Conservation (phyloP, 2,329 filamentous ascomycete genomes). For the Colletotrichum destructivum region DNA sequence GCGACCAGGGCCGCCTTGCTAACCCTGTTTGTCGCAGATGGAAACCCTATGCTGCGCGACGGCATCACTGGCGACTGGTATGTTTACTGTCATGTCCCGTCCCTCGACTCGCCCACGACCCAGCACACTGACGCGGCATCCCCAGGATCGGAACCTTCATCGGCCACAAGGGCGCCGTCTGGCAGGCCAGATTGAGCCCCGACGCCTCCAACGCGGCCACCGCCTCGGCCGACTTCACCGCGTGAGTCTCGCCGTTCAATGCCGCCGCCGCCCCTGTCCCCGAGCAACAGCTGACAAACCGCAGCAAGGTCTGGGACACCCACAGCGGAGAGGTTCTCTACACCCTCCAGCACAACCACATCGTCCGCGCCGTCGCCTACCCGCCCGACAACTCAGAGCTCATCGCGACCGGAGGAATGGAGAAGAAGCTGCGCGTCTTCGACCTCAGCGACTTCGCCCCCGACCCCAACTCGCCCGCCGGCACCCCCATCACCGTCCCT, state of each 20-base stretch:
- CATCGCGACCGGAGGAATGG: conserved; percentile 92
- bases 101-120: background rate
- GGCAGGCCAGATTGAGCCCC: conserved; percentile 92
- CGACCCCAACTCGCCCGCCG: conserved; percentile 50
- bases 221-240: conserved; percentile 95
- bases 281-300: conserved; percentile 18
- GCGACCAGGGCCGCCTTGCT: conserved; percentile 42
- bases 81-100: conserved; percentile 43
- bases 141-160: conserved; percentile 98
- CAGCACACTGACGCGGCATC: conserved; percentile 60
- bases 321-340: conserved; percentile 91
- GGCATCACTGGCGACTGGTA: conserved; percentile 95
- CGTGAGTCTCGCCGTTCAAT: conserved; percentile 68
- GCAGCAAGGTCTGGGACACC: conserved; percentile 96
- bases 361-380: conserved; percentile 94
- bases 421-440: conserved; percentile 97
- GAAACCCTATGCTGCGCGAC: conserved; percentile 98
- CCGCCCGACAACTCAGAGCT: conserved; percentile 86
- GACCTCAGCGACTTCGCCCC: conserved; percentile 78
- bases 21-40: conserved; percentile 72
- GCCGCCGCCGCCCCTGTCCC: no score
- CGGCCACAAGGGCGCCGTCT: conserved; percentile 97
- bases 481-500: conserved; percentile 63
- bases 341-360: conserved; percentile 92
- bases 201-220: conserved; percentile 92